Evolutionary conservation across 139 green algal species (phyloP).

Genomic region (Chlorella sorokiniana): DNA sequence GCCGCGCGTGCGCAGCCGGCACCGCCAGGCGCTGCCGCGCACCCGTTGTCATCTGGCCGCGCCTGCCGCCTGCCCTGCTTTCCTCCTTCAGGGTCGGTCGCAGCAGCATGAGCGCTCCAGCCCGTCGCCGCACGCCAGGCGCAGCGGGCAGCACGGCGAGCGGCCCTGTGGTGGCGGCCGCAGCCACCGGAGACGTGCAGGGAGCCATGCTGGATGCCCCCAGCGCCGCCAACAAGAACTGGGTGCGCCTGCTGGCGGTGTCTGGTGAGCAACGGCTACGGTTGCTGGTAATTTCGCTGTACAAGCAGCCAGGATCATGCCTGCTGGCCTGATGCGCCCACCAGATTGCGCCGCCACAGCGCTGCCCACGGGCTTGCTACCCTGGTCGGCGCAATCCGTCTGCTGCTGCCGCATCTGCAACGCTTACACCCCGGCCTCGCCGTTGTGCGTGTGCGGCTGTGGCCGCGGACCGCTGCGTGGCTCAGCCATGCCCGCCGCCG

Average conservation of each 20-base stretch:
- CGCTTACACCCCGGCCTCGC: too few relatives aligned
- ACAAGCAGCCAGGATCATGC: too few relatives aligned
- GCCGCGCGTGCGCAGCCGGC: neutral
- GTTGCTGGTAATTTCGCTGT: neutral
- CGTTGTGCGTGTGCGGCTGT: neutral
- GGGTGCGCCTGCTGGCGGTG: neutral
- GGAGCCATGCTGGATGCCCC: slow-evolving; percentile 1
- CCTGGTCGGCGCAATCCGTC: too few relatives aligned
- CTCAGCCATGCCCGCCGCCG: neutral
- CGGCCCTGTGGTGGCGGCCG: neutral
- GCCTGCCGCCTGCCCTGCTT: neutral
- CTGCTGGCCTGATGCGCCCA: too few relatives aligned
- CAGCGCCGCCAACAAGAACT: slow-evolving; percentile 7
- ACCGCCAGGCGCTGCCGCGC: neutral
- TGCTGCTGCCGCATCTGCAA: too few relatives aligned
- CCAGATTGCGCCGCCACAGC: too few relatives aligned
- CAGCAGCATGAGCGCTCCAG: neutral
- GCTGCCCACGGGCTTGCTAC: too few relatives aligned
- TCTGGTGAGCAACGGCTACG: neutral
- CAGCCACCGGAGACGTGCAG: neutral
- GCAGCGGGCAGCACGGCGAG: neutral
- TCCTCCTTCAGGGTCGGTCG: neutral
- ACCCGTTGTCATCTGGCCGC: neutral
- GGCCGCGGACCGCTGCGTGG: neutral
- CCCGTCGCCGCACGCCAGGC: neutral